Base-by-base conservation (phyloP, 2,329 filamentous ascomycete species). In the Plenodomus biglobosus region DNA sequence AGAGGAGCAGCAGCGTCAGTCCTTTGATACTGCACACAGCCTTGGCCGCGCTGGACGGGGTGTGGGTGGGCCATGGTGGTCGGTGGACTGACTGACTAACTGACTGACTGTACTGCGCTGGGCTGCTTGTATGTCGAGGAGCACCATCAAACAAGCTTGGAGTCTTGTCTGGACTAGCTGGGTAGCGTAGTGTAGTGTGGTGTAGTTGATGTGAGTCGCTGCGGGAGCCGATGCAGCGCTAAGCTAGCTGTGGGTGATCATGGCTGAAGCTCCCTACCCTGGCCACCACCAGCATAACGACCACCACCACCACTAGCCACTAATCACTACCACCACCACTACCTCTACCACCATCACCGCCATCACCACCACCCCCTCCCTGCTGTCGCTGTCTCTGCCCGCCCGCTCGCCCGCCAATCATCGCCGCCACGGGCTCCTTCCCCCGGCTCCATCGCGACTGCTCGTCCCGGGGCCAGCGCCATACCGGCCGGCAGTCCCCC, bases 401-500 rank as follows among this genome's bases (percentile, higher is more conserved):
- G 21, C 40, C 38, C 46, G n/a, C n/a, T 51, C 48, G 48, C 27
- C 48, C 45, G 47, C 68, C 66, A 69, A 70, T 68, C 67, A 52
- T 48, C 38, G 38, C 50, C 54, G 52, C 60, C 63, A 53, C 62
- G 52, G 44, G 50, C 57, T 50, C 20, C 40, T 49, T 32, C 43
- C 45, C 49, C 38, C 50, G 47, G 43, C 50, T 43, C 40, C 52
- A 42, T 50, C 52, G 51, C 52, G 38, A 34, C 52, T 48, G 44
- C 54, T 53, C 38, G 42, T 52, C 43, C 37, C 40, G 35, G 42
- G 24, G 21, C 40, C n/a, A n/a, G n/a, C n/a, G n/a, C n/a, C n/a
- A n/a, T n/a, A n/a, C n/a, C n/a, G n/a, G 50, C 49, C 53, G 42
- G 45, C 48, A 51, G n/a, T n/a, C n/a, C n/a, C 50, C 45, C 40